Evolutionary conservation across 179 eudicot species (phyloP).

Genomic region (Vitellaria paradoxa): DNA sequence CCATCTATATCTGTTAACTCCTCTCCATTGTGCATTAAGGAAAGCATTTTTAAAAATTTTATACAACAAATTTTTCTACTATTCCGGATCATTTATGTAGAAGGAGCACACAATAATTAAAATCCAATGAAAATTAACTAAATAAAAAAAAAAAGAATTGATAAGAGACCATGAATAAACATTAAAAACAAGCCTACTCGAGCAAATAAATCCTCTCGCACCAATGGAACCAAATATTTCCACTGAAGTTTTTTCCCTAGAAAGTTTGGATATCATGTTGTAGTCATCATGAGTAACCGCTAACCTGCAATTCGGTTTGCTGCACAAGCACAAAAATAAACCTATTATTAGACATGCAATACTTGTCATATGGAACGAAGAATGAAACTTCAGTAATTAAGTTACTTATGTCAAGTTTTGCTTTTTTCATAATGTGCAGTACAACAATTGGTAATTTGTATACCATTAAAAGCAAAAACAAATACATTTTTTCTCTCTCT

Average conservation of each 20-base stretch:
- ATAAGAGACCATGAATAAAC: not conserved
- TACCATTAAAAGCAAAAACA: not conserved
- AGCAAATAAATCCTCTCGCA: slow-evolving; percentile 93
- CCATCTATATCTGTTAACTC: no score
- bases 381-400: not conserved
- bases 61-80: not conserved
- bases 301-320: slow-evolving; percentile 71
- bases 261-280: slow-evolving; percentile 82
- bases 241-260: slow-evolving; percentile 70
- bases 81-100: not conserved
- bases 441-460: not conserved
- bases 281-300: slow-evolving; percentile 90
- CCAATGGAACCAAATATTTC: slow-evolving; percentile 99
- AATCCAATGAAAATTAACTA: not conserved
- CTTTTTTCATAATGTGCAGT: not conserved
- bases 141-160: not conserved
- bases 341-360: not conserved
- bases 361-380: not conserved
- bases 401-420: not conserved
- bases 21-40: not conserved
- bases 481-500: not conserved
- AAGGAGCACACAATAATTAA: not conserved
- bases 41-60: not conserved
- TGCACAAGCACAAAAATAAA: slow-evolving; percentile 30
- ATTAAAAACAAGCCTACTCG: slow-evolving; percentile 52